Evolutionary conservation across 202 grass and related monocot species (phyloP).

Genomic region (Dendrocalamus latiflorus): DNA sequence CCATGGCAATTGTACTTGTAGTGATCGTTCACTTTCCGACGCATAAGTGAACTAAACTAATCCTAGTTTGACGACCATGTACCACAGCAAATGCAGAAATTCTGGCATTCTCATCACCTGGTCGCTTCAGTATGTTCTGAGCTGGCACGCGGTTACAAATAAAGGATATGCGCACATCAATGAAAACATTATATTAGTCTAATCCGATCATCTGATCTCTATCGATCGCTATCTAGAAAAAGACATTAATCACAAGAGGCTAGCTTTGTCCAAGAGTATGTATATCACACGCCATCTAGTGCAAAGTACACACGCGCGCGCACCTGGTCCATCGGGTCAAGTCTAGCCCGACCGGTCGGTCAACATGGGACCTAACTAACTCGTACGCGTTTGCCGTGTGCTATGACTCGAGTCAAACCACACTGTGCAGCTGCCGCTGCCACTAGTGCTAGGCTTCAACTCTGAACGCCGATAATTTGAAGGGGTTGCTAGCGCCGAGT

Average conservation of each 20-base stretch:
- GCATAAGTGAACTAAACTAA: constrained; percentile 37
- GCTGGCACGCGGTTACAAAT: not conserved
- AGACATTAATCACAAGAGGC: not conserved
- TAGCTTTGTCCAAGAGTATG: not conserved
- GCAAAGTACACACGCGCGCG: not conserved
- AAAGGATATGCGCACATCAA: too few relatives aligned
- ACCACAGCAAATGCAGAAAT: not conserved
- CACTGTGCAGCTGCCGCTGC: not conserved
- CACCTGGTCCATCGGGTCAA: not conserved
- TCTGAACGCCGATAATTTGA: not conserved
- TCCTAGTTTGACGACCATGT: not conserved
- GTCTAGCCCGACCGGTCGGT: not conserved
- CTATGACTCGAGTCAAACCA: not conserved
- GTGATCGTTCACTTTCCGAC: constrained; percentile 12
- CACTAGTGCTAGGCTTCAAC: not conserved
- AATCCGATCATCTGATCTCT: not conserved
- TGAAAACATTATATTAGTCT: too few relatives aligned
- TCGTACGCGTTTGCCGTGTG: not conserved
- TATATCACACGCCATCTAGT: not conserved
- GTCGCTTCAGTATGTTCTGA: not conserved
- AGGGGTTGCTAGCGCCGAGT: too few relatives aligned
- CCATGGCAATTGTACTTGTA: not conserved
- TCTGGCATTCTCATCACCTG: constrained; percentile 16
- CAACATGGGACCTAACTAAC: not conserved
- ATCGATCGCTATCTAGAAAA: too few relatives aligned